Evolutionary conservation across 805 yeast species (phyloP).

Genomic region (Cyberlindnera euphorbiiphila): DNA sequence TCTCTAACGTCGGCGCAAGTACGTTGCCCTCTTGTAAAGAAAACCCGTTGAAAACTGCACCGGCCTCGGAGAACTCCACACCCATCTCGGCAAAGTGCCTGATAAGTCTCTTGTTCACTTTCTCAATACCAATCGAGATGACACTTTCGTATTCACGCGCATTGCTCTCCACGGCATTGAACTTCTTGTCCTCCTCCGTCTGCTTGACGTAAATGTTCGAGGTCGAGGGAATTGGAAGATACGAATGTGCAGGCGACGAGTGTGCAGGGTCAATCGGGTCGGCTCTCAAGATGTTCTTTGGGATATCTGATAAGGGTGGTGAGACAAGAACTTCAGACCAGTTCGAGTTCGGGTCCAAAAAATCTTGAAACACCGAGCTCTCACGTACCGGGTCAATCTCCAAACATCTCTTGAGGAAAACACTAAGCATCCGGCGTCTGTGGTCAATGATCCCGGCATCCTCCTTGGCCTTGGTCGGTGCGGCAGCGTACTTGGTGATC

Average conservation of each 20-base stretch:
- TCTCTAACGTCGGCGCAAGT: conserved; percentile 60
- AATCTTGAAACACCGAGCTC: conserved; percentile 65
- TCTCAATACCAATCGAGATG: conserved; percentile 49
- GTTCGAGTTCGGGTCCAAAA: conserved; percentile 84
- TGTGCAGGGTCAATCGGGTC: conserved; percentile 60
- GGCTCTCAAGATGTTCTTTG: conserved; percentile 49
- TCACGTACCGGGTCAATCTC: conserved; percentile 52
- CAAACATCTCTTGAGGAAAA: conserved; percentile 77
- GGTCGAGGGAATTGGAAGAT: conserved; percentile 57
- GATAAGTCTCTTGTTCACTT: conserved; percentile 51
- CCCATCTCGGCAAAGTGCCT: conserved; percentile 50
- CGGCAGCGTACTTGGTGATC: conserved; percentile 40
- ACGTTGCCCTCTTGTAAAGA: conserved; percentile 40
- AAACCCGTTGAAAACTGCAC: conserved; percentile 60
- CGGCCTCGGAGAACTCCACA: conserved; percentile 66
- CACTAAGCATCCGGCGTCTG: conserved; percentile 72
- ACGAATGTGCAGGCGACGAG: conserved; percentile 55
- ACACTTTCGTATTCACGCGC: conserved; percentile 44
- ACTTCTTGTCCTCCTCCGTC: conserved; percentile 36
- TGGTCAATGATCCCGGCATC: conserved; percentile 53
- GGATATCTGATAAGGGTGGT: conserved; percentile 50
- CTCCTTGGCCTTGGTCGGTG: conserved; percentile 40
- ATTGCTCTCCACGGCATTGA: conserved; percentile 37
- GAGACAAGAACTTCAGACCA: conserved; percentile 75
- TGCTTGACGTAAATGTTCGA: conserved; percentile 24